Evolutionary conservation across 768 basidiomycete species (phyloP).

Genomic region (Mycena metata): DNA sequence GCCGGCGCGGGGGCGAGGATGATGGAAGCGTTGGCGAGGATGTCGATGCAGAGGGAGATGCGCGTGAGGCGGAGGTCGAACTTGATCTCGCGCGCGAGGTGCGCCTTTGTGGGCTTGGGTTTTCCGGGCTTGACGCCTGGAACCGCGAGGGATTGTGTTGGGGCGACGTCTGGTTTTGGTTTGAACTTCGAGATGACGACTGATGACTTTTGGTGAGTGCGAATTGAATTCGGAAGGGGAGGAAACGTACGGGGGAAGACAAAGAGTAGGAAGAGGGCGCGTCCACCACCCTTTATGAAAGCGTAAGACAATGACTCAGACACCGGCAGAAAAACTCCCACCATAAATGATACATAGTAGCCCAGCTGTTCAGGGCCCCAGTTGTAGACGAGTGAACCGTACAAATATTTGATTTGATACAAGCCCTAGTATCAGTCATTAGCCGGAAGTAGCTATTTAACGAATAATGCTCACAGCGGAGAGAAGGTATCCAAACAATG

Average conservation of each 20-base stretch:
- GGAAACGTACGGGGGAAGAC: slow-evolving; percentile 53
- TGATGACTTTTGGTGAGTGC: slow-evolving; percentile 40
- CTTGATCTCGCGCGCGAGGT: slow-evolving; percentile 72
- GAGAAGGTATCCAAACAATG: slow-evolving; percentile 73
- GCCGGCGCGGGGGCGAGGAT: slow-evolving; percentile 64
- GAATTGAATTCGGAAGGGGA: background rate
- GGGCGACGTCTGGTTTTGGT: slow-evolving; percentile 42
- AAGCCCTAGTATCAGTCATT: slow-evolving; percentile 66
- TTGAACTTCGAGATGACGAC: slow-evolving; percentile 77
- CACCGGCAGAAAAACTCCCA: too few species aligned
- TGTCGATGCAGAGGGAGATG: slow-evolving; percentile 74
- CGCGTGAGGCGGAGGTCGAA: slow-evolving; percentile 78
- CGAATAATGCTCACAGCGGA: slow-evolving; percentile 64
- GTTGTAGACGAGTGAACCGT: slow-evolving; percentile 77
- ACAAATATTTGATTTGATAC: slow-evolving; percentile 86
- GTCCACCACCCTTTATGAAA: slow-evolving; percentile 55
- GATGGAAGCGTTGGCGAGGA: slow-evolving; percentile 73
- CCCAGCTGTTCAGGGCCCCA: slow-evolving; percentile 83
- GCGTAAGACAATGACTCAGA: too few species aligned
- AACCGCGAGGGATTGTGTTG: slow-evolving; percentile 1
- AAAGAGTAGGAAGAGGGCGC: slow-evolving; percentile 73
- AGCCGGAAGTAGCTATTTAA: slow-evolving; percentile 1
- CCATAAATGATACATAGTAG: slow-evolving; percentile 80
- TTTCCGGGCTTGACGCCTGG: slow-evolving; percentile 41
- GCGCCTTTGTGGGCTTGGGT: slow-evolving; percentile 62